Percentiles rank a stretch among this genome's conserved stretches.
These are phyloP conservation scores for Pseudocercospora cruenta DNA, from an alignment of 2,329 filamentous ascomycete species.

Conservation along the genomic window DNA sequence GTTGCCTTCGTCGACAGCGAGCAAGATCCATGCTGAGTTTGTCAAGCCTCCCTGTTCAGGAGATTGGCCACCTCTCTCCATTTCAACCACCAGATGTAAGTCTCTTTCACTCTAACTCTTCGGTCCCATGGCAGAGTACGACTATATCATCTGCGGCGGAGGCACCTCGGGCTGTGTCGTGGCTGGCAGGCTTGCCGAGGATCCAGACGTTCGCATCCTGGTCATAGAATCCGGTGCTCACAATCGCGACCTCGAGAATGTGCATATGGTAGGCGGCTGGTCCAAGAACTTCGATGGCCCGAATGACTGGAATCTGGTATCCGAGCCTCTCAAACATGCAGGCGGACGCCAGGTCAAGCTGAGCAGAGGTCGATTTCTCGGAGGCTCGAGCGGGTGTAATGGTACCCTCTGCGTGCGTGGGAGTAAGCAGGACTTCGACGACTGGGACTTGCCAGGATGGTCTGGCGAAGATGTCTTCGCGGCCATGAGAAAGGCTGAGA, in stretches of 20 bases:
- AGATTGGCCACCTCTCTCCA: background rate
- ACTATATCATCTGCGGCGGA: slow-evolving; percentile 35
- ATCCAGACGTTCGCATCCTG: slow-evolving; percentile 37
- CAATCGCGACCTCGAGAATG: slow-evolving; percentile 46
- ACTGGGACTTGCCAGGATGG: slow-evolving; percentile 32
- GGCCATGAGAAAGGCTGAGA: slow-evolving; percentile 32
- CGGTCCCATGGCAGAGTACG: slow-evolving; percentile 10
- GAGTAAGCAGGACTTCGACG: slow-evolving; percentile 46
- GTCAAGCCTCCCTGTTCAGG: background rate
- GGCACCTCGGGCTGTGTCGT: slow-evolving; percentile 36
- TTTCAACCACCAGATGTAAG: background rate
- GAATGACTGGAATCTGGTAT: slow-evolving; percentile 50
- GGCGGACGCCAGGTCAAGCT: slow-evolving; percentile 47
- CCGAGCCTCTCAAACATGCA: slow-evolving; percentile 43
- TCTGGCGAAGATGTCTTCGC: slow-evolving; percentile 32
- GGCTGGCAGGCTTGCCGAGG: slow-evolving; percentile 33
- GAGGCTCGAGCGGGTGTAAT: slow-evolving; percentile 45
- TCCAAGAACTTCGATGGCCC: slow-evolving; percentile 46
- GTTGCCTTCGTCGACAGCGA: background rate
- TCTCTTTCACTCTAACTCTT: background rate
- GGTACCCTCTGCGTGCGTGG: slow-evolving; percentile 50
- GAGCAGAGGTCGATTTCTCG: slow-evolving; percentile 48
- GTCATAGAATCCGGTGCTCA: slow-evolving; percentile 23
- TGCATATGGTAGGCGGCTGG: slow-evolving; percentile 50
- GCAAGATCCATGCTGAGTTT: background rate